Percentiles rank a stretch among this genome's conserved stretches.
Evolutionary conservation across 345 rosid species (phyloP).

Genomic region (Microcos paniculata): DNA sequence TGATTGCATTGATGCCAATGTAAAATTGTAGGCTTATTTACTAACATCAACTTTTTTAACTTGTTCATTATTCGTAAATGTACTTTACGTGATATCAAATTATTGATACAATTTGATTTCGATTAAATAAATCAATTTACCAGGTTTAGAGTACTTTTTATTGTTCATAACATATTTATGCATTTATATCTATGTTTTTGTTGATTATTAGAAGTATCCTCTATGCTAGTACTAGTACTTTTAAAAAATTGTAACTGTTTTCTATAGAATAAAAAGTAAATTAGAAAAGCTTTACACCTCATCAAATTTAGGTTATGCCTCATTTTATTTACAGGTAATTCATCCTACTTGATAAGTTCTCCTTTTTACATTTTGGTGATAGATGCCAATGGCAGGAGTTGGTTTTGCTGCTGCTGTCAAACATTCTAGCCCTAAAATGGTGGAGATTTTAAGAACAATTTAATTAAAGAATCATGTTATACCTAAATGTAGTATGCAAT

Average conservation of each 20-base stretch:
- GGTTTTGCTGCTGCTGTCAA: background rate
- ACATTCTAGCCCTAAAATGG: background rate
- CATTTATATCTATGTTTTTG: background rate
- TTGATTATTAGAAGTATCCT: background rate
- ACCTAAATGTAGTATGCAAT: background rate
- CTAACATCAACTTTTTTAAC: background rate
- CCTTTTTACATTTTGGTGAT: background rate
- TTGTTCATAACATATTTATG: background rate
- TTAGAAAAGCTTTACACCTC: background rate
- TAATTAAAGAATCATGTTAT: background rate
- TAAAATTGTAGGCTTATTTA: background rate
- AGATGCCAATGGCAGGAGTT: background rate
- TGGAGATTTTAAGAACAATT: background rate
- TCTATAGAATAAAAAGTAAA: background rate
- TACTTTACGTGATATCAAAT: background rate
- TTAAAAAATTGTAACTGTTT: background rate
- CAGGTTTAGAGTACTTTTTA: background rate
- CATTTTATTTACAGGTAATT: background rate
- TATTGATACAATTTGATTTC: background rate
- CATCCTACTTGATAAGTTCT: background rate
- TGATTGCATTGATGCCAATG: background rate
- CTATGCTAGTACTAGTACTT: background rate
- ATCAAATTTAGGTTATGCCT: background rate
- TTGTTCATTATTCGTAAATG: background rate
- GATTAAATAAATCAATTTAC: background rate